Percentiles rank a stretch among this genome's conserved stretches.
Conservation (phyloP, 1,284 basidiomycete species). For the Phenoliferia sp. region DNA sequence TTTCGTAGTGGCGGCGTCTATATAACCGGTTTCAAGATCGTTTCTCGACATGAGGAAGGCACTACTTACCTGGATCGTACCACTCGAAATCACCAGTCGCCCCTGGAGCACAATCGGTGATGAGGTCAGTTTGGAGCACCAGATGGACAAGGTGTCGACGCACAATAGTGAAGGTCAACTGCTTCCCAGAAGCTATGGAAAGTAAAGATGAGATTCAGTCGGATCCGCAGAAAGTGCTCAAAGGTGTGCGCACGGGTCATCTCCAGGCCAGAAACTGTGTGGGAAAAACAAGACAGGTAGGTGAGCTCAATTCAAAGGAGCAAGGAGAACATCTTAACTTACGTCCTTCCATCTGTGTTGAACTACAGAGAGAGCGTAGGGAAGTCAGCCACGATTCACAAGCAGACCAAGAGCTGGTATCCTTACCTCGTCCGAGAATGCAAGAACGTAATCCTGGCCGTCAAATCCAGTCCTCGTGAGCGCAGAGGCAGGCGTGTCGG, state of each 20-base stretch:
- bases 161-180: constrained; percentile 63
- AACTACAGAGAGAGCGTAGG: constrained; percentile 54
- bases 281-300: constrained; percentile 34
- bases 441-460: constrained; percentile 46
- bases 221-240: background rate
- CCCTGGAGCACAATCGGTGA: constrained; percentile 44
- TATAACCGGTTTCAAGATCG: background rate
- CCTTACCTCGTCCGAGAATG: constrained; percentile 70
- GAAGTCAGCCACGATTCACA: too few relatives aligned
- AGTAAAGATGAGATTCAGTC: background rate
- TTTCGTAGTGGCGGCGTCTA: constrained; percentile 64
- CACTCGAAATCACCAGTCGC: constrained; percentile 37
- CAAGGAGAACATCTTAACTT: background rate
- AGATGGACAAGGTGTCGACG: background rate
- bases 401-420: too few relatives aligned
- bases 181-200: constrained; percentile 62
- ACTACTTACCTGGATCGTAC: constrained; percentile 46
- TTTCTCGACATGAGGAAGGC: background rate
- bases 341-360: constrained; percentile 60
- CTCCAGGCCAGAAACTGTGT: constrained; percentile 44
- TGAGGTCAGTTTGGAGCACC: background rate
- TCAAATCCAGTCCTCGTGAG: constrained; percentile 32
- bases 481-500: constrained; percentile 39
- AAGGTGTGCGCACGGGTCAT: constrained; percentile 35
- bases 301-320: constrained; percentile 61